A percentile compares a stretch with the other conserved stretches of the same genome.
phyloP scores from a whole-genome alignment of 768 basidiomycete genomes.

The Porpolomopsis calyptriformis region DNA sequence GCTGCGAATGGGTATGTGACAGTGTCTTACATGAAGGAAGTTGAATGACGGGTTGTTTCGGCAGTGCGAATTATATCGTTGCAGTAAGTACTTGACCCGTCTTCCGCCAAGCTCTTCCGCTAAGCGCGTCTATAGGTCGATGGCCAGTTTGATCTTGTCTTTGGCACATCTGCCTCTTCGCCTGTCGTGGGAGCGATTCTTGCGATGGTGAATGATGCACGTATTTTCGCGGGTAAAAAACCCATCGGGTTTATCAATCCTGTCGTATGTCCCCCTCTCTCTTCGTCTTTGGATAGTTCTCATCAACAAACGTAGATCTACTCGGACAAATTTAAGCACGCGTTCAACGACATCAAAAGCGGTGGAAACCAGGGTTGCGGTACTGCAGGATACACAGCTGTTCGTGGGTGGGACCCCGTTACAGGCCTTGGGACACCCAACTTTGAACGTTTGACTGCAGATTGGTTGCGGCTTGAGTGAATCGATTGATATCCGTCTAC shows the following conservation, averaged over 20 bases:
- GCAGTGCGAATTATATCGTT: constrained; percentile 34
- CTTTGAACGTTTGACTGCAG: constrained; percentile 28
- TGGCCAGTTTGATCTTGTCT: constrained; percentile 28
- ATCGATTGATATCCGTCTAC: too few relatives aligned
- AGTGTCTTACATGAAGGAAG: neutral
- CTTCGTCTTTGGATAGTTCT: constrained; percentile 11
- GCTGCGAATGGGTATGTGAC: constrained; percentile 30
- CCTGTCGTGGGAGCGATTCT: constrained; percentile 41
- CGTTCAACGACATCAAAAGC: constrained; percentile 33
- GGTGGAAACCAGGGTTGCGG: constrained; percentile 39
- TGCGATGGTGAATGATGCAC: constrained; percentile 43
- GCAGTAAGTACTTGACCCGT: constrained; percentile 17
- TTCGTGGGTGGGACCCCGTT: constrained; percentile 35
- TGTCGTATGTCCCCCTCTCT: constrained; percentile 17
- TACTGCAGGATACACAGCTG: constrained; percentile 20
- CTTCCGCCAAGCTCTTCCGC: neutral
- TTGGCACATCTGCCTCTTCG: constrained; percentile 39
- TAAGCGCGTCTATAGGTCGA: constrained; percentile 20
- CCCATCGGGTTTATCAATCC: constrained; percentile 43
- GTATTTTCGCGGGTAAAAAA: constrained; percentile 29
- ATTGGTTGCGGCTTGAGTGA: constrained; percentile 28
- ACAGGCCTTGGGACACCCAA: constrained; percentile 37
- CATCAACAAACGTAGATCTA: constrained; percentile 27
- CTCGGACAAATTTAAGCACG: constrained; percentile 25
- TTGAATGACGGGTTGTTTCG: constrained; percentile 3